Conservation (phyloP, 495 filamentous ascomycete genomes). For the Patellaria atrata region DNA sequence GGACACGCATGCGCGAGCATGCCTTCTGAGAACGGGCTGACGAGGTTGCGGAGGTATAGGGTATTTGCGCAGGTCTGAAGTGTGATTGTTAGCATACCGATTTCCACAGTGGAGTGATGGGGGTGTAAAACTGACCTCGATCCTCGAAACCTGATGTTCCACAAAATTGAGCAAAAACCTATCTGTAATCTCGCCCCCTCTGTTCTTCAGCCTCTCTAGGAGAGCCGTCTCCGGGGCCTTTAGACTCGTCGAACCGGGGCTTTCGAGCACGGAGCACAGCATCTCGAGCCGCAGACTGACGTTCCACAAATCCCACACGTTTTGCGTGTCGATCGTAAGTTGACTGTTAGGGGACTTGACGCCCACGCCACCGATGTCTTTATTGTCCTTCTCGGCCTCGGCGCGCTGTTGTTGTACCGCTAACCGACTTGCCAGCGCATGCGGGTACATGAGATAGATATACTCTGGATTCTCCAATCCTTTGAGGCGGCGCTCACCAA, state of each 20-base stretch:
- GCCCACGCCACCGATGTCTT: slow-evolving; percentile 9
- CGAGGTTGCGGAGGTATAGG: slow-evolving; percentile 29
- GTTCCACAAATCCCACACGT: slow-evolving; percentile 82
- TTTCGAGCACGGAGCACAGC: slow-evolving; percentile 74
- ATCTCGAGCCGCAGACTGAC: slow-evolving; percentile 81
- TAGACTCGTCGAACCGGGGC: slow-evolving; percentile 38
- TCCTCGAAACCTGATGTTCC: slow-evolving; percentile 85
- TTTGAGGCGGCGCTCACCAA: slow-evolving; percentile 86
- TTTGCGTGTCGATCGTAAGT: slow-evolving; percentile 54
- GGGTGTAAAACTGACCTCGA: slow-evolving; percentile 55
- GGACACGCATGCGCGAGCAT: slow-evolving; percentile 27
- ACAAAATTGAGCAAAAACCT: slow-evolving; percentile 70
- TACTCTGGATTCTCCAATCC: slow-evolving; percentile 95
- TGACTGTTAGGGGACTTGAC: slow-evolving; percentile 23
- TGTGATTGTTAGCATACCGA: slow-evolving; percentile 2
- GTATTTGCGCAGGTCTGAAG: slow-evolving; percentile 28
- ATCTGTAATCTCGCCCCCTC: slow-evolving; percentile 78
- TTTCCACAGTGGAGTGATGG: neutral
- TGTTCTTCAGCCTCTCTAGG: slow-evolving; percentile 66
- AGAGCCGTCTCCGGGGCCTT: slow-evolving; percentile 67
- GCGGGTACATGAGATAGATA: slow-evolving; percentile 86
- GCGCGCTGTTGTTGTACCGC: slow-evolving; percentile 42
- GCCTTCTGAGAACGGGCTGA: slow-evolving; percentile 25
- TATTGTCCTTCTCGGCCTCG: slow-evolving; percentile 30
- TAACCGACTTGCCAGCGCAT: slow-evolving; percentile 69